Evolutionary conservation across 257 asterid genomes (phyloP).

Genomic region (Petunia secreta): DNA sequence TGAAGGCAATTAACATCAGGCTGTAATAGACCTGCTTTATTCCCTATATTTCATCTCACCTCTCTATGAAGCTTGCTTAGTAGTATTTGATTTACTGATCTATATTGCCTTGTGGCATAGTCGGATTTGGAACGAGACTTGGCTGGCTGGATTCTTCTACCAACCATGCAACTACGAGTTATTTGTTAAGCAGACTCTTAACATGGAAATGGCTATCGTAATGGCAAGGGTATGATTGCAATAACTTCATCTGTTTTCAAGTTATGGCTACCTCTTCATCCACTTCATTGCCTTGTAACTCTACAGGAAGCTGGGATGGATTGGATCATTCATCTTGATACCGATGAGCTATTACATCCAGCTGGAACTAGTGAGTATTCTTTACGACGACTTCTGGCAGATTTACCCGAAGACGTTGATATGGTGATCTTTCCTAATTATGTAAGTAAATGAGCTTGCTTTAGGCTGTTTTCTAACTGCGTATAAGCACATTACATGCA

Average conservation of each 20-base stretch:
- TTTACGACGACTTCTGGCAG: constrained; percentile 39
- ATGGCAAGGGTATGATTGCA: constrained; percentile 44
- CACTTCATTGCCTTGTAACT: background rate
- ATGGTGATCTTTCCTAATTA: constrained; percentile 46
- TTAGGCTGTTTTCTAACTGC: background rate
- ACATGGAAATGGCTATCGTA: constrained; percentile 45
- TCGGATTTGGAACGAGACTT: constrained; percentile 40
- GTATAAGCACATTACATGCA: background rate
- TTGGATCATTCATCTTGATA: constrained; percentile 62
- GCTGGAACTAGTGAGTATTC: constrained; percentile 50
- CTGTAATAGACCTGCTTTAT: background rate
- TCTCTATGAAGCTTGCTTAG: background rate
- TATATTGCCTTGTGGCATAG: constrained; percentile 26
- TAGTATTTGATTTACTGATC: background rate
- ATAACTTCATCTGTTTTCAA: background rate
- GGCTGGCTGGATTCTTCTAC: constrained; percentile 35
- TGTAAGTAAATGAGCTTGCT: constrained; percentile 39
- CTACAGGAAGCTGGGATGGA: constrained; percentile 57
- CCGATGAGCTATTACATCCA: constrained; percentile 58
- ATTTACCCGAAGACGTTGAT: constrained; percentile 48
- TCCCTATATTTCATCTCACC: background rate
- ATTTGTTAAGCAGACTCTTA: constrained; percentile 42
- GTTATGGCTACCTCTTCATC: background rate
- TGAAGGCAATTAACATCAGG: constrained; percentile 4
- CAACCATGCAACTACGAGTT: constrained; percentile 46